Evolutionary conservation across 1,284 basidiomycete species (phyloP), one percentile per base, ranked within the genome.

Genomic region (Cryptococcus sp.): DNA sequence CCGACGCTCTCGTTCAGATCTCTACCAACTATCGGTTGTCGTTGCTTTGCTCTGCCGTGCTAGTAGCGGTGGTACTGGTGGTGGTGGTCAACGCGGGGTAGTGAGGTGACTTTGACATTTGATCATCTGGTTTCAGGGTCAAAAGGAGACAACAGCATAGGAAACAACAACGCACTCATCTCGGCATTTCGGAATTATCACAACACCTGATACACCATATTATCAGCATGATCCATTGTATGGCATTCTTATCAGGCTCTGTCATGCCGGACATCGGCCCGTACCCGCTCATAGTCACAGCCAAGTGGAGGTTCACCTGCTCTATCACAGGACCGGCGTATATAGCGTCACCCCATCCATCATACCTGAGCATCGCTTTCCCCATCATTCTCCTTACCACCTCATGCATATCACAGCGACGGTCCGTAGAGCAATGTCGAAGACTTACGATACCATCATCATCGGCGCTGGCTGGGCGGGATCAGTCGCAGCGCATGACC

Each of bases 401-500:
- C 41, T 41, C 15, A 11, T 35, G 31, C 31, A 13, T 10, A 13
- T 35, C 31, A 35, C 31, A 35, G 27, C 42, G 23, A 15, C 45
- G 5, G 41, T n/a, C n/a, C 45, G 39, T 41, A 27, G 20, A 20
- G 54, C 22, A 23, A 63, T 56, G 50, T 31, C 63, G 44, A 58
- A 53, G 46, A 41, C 65, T 27, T 76, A 69, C 60, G 81, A 81
- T 59, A 79, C 77, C 13, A 72, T 82, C 66, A 75, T 82, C 62
- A 70, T 83, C 50, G 82, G 82, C 16, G 81, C 81, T 11, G 82
- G 82, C 16, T 81, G 80, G 77, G 70, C 80, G 1, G 82, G 81
- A 27, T 71, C 81, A 13, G 76, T 78, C 5, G 80, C 81, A 1
- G 81, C 82, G 1, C 71, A 76, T 22, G 68, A 75, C 10, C 80